Evolutionary conservation across 345 rosid species (phyloP).

Genomic region (Arabis alpina): DNA sequence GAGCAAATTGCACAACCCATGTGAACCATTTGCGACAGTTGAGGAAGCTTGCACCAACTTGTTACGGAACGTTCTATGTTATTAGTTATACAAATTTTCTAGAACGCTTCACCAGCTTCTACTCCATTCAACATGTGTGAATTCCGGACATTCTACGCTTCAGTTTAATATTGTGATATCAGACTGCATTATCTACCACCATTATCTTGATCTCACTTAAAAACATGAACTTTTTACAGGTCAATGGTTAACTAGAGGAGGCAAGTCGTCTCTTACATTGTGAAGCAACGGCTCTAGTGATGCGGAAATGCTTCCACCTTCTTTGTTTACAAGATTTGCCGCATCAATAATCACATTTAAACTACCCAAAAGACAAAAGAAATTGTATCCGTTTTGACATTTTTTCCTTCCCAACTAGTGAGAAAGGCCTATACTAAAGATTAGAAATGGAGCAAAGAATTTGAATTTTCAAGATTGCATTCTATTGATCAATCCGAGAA

Average conservation of each 20-base stretch:
- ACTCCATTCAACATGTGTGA: slow-evolving; percentile 71
- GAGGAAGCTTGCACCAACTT: slow-evolving; percentile 75
- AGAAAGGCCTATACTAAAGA: too few species aligned
- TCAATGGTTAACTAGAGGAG: slow-evolving; percentile 74
- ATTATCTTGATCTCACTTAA: background rate
- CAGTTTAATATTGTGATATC: background rate
- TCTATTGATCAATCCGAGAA: too few species aligned
- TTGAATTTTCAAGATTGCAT: too few species aligned
- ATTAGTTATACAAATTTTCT: slow-evolving; percentile 70
- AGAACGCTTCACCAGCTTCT: slow-evolving; percentile 71
- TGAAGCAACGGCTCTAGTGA: slow-evolving; percentile 79
- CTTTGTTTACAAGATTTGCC: slow-evolving; percentile 80
- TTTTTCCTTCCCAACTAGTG: too few species aligned
- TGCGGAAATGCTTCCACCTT: slow-evolving; percentile 77
- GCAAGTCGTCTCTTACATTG: slow-evolving; percentile 72
- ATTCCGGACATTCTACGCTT: background rate
- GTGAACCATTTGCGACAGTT: slow-evolving; percentile 45
- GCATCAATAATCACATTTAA: background rate
- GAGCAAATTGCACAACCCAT: too few species aligned
- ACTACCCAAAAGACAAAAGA: too few species aligned
- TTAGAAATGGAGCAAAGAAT: too few species aligned
- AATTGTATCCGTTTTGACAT: too few species aligned
- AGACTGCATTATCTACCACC: background rate
- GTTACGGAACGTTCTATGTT: slow-evolving; percentile 69
- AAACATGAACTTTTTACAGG: slow-evolving; percentile 46